phyloP scores from a whole-genome alignment of 768 basidiomycete genomes.

The Tricholoma terreum region DNA sequence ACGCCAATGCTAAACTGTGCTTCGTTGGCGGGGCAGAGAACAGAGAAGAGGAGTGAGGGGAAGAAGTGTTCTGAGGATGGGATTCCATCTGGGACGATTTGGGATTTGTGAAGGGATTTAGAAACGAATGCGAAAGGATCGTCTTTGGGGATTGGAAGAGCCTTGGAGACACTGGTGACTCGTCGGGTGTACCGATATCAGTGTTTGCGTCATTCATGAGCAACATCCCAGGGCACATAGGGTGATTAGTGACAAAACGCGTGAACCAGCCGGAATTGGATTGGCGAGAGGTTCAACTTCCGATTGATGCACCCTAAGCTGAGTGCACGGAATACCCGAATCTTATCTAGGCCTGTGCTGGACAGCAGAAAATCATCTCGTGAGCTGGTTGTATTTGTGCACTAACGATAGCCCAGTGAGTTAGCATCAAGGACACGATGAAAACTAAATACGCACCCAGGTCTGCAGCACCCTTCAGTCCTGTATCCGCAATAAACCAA shows the following conservation, averaged over 20 bases:
- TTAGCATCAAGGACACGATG: background rate
- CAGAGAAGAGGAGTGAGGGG: background rate
- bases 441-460: constrained; percentile 49
- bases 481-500: constrained; percentile 97
- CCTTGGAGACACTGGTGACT: no score
- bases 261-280: no score
- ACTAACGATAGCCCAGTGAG: constrained; percentile 42
- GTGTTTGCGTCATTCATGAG: no score
- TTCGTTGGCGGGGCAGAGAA: background rate
- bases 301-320: constrained; percentile 95
- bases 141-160: no score
- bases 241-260: no score
- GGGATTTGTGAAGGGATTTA: background rate
- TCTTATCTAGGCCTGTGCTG: constrained; percentile 93
- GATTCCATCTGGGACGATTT: background rate
- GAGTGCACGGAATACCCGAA: constrained; percentile 80
- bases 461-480: constrained; percentile 90
- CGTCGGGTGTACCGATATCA: no score
- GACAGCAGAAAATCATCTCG: constrained; percentile 99
- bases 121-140: no score
- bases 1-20: background rate
- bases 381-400: constrained; percentile 96
- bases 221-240: no score
- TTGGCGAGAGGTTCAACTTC: constrained; percentile 93
- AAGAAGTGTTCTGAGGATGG: background rate